A percentile compares a stretch with the other conserved stretches of the same genome.
Conservation (phyloP, 805 yeast species). For the Candida krabiensis region DNA sequence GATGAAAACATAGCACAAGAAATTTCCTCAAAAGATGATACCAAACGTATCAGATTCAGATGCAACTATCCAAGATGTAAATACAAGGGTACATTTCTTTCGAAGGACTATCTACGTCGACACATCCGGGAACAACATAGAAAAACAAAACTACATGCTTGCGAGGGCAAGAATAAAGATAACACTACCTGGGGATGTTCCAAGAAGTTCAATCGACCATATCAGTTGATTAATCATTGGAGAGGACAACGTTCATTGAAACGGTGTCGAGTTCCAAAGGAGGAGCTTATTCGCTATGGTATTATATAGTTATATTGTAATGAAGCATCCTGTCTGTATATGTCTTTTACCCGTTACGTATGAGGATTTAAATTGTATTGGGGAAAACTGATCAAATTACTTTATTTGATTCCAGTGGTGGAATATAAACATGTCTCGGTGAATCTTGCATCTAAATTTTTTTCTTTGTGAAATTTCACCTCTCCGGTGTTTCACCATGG, state of each 20-base stretch:
- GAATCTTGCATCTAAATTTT: too few species aligned
- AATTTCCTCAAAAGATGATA: constrained; percentile 3
- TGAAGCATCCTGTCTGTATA: too few species aligned
- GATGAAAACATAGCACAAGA: constrained; percentile 11
- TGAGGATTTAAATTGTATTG: too few species aligned
- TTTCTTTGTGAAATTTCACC: too few species aligned
- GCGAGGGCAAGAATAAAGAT: constrained; percentile 23
- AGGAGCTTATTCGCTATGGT: constrained; percentile 22
- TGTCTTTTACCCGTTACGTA: too few species aligned
- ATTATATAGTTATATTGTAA: constrained; percentile 10
- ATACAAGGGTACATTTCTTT: constrained; percentile 31
- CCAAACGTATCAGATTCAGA: constrained; percentile 12
- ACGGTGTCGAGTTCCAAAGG: constrained; percentile 30
- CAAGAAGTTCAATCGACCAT: constrained; percentile 33
- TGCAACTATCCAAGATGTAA: constrained; percentile 25
- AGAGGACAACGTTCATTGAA: constrained; percentile 31
- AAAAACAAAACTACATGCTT: constrained; percentile 25
- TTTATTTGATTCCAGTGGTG: too few species aligned
- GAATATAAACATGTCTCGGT: too few species aligned
- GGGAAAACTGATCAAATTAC: too few species aligned
- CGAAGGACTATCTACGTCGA: constrained; percentile 30
- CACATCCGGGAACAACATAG: constrained; percentile 33
- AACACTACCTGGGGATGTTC: constrained; percentile 33
- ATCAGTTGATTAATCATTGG: constrained; percentile 36
- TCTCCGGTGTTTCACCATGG: too few species aligned